Conservation (phyloP, 23 red algal species). For the Gracilaria domingensis region DNA sequence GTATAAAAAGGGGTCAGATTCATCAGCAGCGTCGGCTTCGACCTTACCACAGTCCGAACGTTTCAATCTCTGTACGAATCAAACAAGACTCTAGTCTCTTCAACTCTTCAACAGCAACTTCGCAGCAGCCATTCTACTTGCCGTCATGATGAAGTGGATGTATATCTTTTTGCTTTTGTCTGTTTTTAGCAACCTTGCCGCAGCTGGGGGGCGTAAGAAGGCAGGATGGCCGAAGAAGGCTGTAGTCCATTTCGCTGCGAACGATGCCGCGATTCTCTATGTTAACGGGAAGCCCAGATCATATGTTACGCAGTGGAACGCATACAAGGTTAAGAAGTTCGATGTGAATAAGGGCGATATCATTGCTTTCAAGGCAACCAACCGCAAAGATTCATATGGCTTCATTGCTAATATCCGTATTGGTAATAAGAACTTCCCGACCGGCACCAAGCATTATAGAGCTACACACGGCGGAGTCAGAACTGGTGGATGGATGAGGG, state of each 20-base stretch:
- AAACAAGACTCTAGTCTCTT: background rate
- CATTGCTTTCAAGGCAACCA: slow-evolving; percentile 27
- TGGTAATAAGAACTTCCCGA: slow-evolving; percentile 5
- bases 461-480: slow-evolving; percentile 11
- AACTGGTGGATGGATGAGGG: background rate
- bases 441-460: slow-evolving; percentile 1
- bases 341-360: background rate
- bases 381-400: slow-evolving; percentile 7
- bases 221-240: slow-evolving; percentile 19
- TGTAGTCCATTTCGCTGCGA: background rate
- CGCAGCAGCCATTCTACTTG: no score
- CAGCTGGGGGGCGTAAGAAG: background rate
- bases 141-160: background rate
- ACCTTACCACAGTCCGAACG: background rate
- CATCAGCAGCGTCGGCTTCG: background rate
- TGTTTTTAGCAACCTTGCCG: background rate
- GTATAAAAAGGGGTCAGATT: background rate
- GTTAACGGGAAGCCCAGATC: background rate
- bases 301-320: background rate
- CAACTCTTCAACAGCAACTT: background rate
- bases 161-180: background rate
- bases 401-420: slow-evolving; percentile 23
- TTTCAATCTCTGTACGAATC: background rate
- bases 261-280: slow-evolving; percentile 21
- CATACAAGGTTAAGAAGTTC: background rate